A percentile compares a stretch with the other conserved stretches of the same genome.
phyloP scores from a whole-genome alignment of 495 filamentous ascomycete genomes.

The Penicillium antarcticum region DNA sequence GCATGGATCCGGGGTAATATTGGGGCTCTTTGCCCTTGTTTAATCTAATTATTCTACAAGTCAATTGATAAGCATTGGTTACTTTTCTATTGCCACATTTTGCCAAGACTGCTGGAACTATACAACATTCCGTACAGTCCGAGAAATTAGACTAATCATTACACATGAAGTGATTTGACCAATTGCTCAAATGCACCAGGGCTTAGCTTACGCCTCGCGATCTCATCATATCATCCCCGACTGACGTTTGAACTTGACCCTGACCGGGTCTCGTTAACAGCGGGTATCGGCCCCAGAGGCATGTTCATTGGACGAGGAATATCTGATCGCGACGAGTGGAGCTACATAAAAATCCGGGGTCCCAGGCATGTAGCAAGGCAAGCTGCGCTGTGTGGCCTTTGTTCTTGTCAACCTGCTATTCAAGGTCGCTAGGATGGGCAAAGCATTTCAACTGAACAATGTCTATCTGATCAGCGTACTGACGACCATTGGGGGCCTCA shows the following conservation, averaged over 20 bases:
- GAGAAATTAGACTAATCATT: no score
- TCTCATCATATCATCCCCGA: neutral
- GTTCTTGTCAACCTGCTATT: neutral
- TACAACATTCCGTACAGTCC: no score
- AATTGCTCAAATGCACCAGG: no score
- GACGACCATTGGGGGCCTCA: constrained; percentile 17
- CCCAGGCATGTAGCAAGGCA: constrained; percentile 6
- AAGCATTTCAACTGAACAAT: constrained; percentile 12
- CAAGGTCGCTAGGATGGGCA: constrained; percentile 9
- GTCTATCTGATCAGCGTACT: constrained; percentile 18
- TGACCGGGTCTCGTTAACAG: neutral
- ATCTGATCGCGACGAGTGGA: constrained; percentile 10
- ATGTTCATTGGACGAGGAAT: constrained; percentile 3
- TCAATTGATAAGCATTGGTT: no score
- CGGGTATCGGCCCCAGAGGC: constrained; percentile 13
- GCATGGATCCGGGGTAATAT: no score
- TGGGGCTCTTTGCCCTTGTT: no score
- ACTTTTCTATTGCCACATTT: no score
- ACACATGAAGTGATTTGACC: no score
- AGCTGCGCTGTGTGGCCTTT: neutral
- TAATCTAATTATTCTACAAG: no score
- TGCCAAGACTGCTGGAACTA: no score
- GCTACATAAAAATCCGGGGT: constrained; percentile 21
- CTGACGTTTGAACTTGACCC: neutral
- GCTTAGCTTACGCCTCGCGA: neutral